Conservation (phyloP, 1,284 basidiomycete species). For the Tetrapyrgos nigripes region DNA sequence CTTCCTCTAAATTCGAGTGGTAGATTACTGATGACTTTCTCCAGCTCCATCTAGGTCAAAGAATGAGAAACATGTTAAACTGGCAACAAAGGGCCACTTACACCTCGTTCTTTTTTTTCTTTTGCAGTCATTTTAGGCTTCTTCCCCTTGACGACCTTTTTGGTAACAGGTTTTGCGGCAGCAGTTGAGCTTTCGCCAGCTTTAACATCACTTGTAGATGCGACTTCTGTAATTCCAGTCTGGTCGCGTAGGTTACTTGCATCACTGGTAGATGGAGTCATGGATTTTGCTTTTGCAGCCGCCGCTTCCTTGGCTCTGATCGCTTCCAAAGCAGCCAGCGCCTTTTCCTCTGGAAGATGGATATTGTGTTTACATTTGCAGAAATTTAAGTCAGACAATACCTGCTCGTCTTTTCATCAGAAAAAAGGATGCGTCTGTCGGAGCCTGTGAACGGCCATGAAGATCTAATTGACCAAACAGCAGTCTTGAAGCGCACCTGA, state of each 20-base stretch:
- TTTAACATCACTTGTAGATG: conserved; percentile 46
- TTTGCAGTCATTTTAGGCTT: conserved; percentile 76
- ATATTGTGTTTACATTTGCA: background rate
- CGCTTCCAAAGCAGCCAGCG: conserved; percentile 45
- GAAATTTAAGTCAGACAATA: conserved; percentile 34
- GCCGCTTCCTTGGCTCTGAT: conserved; percentile 26
- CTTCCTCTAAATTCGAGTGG: conserved; percentile 92
- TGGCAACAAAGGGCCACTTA: conserved; percentile 35
- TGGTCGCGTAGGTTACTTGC: conserved; percentile 25
- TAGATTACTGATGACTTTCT: conserved; percentile 78
- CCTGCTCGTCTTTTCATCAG: conserved; percentile 68
- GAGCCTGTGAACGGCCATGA: conserved; percentile 50
- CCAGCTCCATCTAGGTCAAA: conserved; percentile 60
- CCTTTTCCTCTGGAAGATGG: conserved; percentile 49
- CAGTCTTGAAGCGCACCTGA: conserved; percentile 57
- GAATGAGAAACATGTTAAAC: background rate
- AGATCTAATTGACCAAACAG: background rate
- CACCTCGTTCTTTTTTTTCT: conserved; percentile 84
- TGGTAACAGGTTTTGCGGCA: conserved; percentile 49
- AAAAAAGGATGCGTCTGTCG: conserved; percentile 65
- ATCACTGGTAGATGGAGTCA: conserved; percentile 10
- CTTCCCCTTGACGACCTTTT: conserved; percentile 58
- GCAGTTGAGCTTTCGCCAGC: conserved; percentile 30
- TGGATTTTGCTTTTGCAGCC: conserved; percentile 2
- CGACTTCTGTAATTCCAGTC: conserved; percentile 50